Evolutionary conservation across 1,284 basidiomycete genomes (phyloP), one percentile per base, ranked within the genome.

Genomic region (Trametes sp.): DNA sequence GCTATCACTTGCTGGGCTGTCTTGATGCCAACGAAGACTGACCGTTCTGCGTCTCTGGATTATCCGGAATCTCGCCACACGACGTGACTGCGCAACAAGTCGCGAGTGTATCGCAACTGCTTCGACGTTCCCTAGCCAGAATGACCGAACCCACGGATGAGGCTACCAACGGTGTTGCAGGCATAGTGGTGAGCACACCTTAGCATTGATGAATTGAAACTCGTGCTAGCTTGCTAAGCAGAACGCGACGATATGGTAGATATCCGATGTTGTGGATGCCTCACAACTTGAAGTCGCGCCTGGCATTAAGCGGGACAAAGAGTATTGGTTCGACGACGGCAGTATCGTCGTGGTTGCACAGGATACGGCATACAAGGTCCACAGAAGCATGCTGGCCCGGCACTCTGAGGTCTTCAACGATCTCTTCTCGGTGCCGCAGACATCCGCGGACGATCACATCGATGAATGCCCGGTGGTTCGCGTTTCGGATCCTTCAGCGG

Each of bases 291-390:
- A 26, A 7, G 26, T 16, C 4, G 5, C 23, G 9, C 6, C 16
- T 24, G 35, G n/a, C 1, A n/a, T 53, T 2, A 28, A 26, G 51
- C 57, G 48, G 4, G 51, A 63, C 36, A 24, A 61, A 1, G 63
- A 68, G 13, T 61, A 71, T 23, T 73, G 72, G 71, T 55, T 62
- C 38, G 55, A 61, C 1, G 72, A 72, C 44, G 72, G 72, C 4
- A 73, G 65, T 35, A 51, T 72, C 26, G 50, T 74, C 19, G 53
- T 74, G 4, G 14, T 64, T 9, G 67, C 68, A 0, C 60, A 58
- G 29, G 44, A 29, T 1, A 67, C 51, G 10, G 60, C 49, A 0
- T 74, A 71, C 53, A 58, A 64, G 10, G 59, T 74, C 5, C 65
- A 68, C 46, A 51, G 49, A 28, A 56, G 69, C 28, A 19, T 70